phyloP scores from a whole-genome alignment of 2,329 filamentous ascomycete species.

The Fusarium mundagurra region DNA sequence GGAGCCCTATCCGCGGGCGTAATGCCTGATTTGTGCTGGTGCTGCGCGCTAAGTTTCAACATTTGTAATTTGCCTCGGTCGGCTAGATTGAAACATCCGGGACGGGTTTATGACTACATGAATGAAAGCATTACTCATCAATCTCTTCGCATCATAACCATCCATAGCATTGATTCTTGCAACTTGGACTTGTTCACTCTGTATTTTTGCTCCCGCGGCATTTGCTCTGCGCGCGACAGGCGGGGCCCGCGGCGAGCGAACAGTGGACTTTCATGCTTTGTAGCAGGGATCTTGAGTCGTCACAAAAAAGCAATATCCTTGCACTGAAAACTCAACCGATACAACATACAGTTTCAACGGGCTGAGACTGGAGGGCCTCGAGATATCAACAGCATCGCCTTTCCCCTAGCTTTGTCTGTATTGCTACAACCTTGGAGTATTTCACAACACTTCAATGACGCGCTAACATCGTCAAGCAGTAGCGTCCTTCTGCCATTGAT shows the following conservation, averaged over 20 bases:
- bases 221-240: not conserved
- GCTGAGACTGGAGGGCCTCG: not conserved
- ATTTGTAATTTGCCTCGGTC: not conserved
- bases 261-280: no score
- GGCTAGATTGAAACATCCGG: not conserved
- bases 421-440: fast-evolving
- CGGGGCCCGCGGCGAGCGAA: not conserved
- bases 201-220: not conserved
- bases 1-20: not conserved
- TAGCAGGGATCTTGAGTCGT: not conserved
- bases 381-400: not conserved
- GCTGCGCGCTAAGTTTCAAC: not conserved
- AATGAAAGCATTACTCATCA: not conserved
- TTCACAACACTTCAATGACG: fast-evolving
- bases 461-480: fast-evolving
- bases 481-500: not conserved
- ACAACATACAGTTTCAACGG: not conserved
- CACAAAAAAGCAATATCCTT: not conserved
- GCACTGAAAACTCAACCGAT: not conserved
- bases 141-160: no score
- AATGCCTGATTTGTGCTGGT: slow-evolving; percentile 1
- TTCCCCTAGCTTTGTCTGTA: fast-evolving
- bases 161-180: no score
- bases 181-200: not conserved
- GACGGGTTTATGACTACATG: not conserved